Evolutionary conservation across 306 rosid genomes (phyloP).

Genomic region (Albizia julibrissin): DNA sequence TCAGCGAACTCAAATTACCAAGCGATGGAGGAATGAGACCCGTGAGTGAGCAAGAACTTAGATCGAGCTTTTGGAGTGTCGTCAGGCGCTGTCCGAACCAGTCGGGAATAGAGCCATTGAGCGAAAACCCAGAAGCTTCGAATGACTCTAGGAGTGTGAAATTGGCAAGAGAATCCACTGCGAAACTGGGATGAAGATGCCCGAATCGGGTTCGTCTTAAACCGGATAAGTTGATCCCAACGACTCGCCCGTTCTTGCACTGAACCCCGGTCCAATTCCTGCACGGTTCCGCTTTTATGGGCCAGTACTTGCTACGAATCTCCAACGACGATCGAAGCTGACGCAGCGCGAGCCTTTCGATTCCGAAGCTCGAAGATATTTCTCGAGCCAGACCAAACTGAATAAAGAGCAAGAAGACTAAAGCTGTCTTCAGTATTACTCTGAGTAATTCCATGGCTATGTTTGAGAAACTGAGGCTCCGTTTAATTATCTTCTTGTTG

Average conservation of each 20-base stretch:
- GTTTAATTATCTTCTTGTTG: constrained; percentile 10
- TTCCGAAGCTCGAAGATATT: constrained; percentile 42
- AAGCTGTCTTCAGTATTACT: constrained; percentile 26
- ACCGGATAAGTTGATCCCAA: constrained; percentile 58
- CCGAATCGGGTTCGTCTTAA: constrained; percentile 56
- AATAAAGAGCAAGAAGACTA: constrained; percentile 45
- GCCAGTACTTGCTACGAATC: constrained; percentile 77
- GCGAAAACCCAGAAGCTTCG: constrained; percentile 83
- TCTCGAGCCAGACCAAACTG: constrained; percentile 44
- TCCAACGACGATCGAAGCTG: constrained; percentile 81
- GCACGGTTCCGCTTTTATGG: constrained; percentile 69
- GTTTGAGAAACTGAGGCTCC: constrained; percentile 31
- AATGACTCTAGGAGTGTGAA: constrained; percentile 59
- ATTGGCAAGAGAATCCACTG: constrained; percentile 64
- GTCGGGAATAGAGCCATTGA: constrained; percentile 81
- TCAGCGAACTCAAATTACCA: constrained; percentile 54
- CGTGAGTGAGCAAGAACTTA: constrained; percentile 62
- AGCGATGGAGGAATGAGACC: constrained; percentile 70
- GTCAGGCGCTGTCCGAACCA: constrained; percentile 70
- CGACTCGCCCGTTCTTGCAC: constrained; percentile 61
- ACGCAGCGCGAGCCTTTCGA: constrained; percentile 61
- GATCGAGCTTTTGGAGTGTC: constrained; percentile 63
- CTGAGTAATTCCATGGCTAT: constrained; percentile 53
- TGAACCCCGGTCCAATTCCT: constrained; percentile 63
- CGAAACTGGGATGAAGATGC: constrained; percentile 46